Conservation (phyloP, 768 basidiomycete genomes). For the Suillus discolor region DNA sequence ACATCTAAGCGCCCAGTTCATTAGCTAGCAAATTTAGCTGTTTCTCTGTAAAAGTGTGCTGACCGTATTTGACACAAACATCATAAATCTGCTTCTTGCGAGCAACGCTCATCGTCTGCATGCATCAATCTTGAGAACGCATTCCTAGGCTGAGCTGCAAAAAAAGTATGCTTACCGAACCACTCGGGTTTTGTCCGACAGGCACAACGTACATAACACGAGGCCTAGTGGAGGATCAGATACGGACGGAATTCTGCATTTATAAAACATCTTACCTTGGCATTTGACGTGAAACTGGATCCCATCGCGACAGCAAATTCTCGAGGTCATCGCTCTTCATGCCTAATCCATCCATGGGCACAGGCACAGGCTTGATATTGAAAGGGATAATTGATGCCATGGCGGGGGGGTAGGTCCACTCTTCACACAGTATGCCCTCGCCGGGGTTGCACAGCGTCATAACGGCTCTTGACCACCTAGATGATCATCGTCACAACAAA, state of each 20-base stretch:
- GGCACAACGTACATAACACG: conserved; percentile 77
- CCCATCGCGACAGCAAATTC: conserved; percentile 64
- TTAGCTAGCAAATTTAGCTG: background rate
- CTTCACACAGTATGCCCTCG: conserved; percentile 57
- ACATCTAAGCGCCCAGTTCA: conserved; percentile 45
- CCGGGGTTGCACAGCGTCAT: conserved; percentile 68
- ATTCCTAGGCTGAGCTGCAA: background rate
- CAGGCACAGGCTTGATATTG: conserved; percentile 49
- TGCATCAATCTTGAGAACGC: conserved; percentile 2
- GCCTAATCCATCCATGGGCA: conserved; percentile 72
- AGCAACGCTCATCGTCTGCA: conserved; percentile 57
- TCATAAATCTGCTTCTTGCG: conserved; percentile 82
- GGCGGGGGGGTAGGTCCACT: conserved; percentile 79
- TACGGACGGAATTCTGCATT: background rate
- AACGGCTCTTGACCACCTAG: conserved; percentile 54
- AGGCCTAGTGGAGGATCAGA: conserved; percentile 44
- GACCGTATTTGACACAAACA: conserved; percentile 79
- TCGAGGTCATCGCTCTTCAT: conserved; percentile 65
- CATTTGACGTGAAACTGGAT: conserved; percentile 55
- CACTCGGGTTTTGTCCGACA: conserved; percentile 85
- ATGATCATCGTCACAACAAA: conserved; percentile 14
- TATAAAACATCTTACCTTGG: conserved; percentile 44
- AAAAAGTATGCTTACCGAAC: conserved; percentile 48
- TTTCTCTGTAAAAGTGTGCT: conserved; percentile 9
- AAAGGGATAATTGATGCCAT: conserved; percentile 33